These are phyloP conservation scores for Fusarium drepaniforme DNA, from an alignment of 2,329 filamentous ascomycete genomes.

Conservation along the genomic window DNA sequence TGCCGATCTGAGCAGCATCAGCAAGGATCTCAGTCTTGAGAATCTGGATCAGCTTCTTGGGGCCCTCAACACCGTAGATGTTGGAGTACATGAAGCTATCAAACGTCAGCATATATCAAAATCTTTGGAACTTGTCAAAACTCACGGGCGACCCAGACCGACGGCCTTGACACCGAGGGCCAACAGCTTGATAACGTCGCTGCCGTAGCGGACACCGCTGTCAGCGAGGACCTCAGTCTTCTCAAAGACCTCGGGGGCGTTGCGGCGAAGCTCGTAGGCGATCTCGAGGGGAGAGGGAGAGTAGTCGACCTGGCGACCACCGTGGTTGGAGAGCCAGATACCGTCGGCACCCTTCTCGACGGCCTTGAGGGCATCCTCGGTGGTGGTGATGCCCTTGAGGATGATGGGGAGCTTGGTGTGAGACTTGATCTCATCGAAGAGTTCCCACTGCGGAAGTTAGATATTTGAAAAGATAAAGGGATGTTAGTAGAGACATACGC, in stretches of 20 bases:
- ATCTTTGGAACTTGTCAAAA: neutral
- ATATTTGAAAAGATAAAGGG: neutral
- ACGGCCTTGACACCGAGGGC: constrained; percentile 55
- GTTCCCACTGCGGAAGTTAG: constrained; percentile 37
- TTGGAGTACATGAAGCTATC: constrained; percentile 62
- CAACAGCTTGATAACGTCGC: constrained; percentile 55
- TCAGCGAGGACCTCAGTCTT: constrained; percentile 53
- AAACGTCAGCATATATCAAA: neutral
- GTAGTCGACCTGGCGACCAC: constrained; percentile 55
- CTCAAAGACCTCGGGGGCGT: constrained; percentile 52
- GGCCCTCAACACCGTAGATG: constrained; percentile 61
- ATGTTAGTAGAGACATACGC: constrained; percentile 8
- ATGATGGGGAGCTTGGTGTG: constrained; percentile 52
- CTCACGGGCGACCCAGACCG: constrained; percentile 55
- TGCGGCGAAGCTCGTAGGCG: constrained; percentile 49
- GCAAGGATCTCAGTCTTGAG: constrained; percentile 60
- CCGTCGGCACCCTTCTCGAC: constrained; percentile 49
- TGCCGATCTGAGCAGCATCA: constrained; percentile 51
- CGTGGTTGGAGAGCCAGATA: constrained; percentile 57
- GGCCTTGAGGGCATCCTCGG: constrained; percentile 51
- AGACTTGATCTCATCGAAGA: constrained; percentile 46
- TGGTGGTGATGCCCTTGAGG: constrained; percentile 54
- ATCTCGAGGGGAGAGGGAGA: constrained; percentile 43
- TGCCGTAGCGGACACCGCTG: constrained; percentile 54
- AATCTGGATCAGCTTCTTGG: constrained; percentile 59